Evolutionary conservation across 768 basidiomycete species (phyloP).

Genomic region (Mycena epipterygia): DNA sequence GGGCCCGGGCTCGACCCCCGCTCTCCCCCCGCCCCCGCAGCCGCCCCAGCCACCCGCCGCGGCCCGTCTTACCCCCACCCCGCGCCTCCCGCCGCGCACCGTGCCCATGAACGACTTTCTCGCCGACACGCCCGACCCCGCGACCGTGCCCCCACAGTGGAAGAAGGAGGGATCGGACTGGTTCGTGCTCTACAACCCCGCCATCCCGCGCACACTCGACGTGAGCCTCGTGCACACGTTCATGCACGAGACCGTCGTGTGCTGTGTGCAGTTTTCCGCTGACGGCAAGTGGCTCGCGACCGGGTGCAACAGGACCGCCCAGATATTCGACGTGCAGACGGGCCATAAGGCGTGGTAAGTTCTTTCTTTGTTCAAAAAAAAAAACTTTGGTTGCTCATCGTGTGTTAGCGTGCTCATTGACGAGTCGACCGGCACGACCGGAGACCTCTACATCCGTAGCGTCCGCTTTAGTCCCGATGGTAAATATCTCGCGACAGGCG

Average conservation of each 20-base stretch:
- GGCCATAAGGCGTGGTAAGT: conserved; percentile 89
- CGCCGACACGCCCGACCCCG: conserved; percentile 21
- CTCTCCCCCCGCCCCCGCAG: conserved; percentile 20
- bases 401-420: conserved; percentile 77
- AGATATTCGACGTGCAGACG: conserved; percentile 94
- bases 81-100: conserved; percentile 21
- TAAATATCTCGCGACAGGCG: conserved; percentile 93
- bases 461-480: conserved; percentile 96
- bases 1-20: conserved; percentile 31
- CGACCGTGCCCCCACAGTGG: conserved; percentile 25
- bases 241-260: conserved; percentile 62
- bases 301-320: conserved; percentile 93
- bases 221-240: conserved; percentile 32
- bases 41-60: conserved; percentile 7
- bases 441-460: conserved; percentile 93
- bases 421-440: conserved; percentile 76
- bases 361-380: conserved; percentile 15
- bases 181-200: conserved; percentile 29
- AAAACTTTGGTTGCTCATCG: conserved; percentile 6
- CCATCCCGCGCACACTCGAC: conserved; percentile 26
- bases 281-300: conserved; percentile 95
- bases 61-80: conserved; percentile 16
- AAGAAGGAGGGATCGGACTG: conserved; percentile 32
- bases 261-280: conserved; percentile 94
- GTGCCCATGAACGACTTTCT: conserved; percentile 29